phyloP scores from a whole-genome alignment of 495 filamentous ascomycete species.

The Letharia lupina region DNA sequence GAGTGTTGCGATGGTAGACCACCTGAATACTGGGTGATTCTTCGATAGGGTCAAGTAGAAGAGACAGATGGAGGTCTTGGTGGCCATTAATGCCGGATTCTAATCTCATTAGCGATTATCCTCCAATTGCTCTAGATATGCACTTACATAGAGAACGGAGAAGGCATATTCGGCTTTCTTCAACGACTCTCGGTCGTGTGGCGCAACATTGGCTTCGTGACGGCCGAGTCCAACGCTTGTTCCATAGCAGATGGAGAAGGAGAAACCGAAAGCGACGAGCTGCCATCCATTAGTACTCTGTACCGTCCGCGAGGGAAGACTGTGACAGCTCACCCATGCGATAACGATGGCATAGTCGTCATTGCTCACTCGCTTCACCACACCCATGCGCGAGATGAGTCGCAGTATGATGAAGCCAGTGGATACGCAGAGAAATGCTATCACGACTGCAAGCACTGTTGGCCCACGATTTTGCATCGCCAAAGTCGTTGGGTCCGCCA shows the following conservation, averaged over 20 bases:
- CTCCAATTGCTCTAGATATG: background rate
- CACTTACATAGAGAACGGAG: constrained; percentile 71
- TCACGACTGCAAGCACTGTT: constrained; percentile 66
- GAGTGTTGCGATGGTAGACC: constrained; percentile 61
- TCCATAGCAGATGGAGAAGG: constrained; percentile 67
- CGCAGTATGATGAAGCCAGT: constrained; percentile 64
- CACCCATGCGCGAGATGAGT: constrained; percentile 60
- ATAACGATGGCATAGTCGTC: constrained; percentile 82
- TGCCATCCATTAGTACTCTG: constrained; percentile 25
- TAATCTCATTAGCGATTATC: constrained; percentile 32
- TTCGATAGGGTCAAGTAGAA: constrained; percentile 78
- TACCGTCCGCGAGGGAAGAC: background rate
- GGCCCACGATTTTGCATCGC: constrained; percentile 49
- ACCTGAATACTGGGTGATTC: constrained; percentile 62
- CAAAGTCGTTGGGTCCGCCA: constrained; percentile 10
- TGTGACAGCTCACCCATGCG: constrained; percentile 56
- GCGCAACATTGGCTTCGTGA: constrained; percentile 57
- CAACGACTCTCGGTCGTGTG: constrained; percentile 39
- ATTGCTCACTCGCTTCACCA: constrained; percentile 58
- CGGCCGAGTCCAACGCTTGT: constrained; percentile 63
- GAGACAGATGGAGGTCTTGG: constrained; percentile 85
- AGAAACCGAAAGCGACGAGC: constrained; percentile 66
- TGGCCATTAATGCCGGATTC: constrained; percentile 82
- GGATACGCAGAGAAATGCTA: constrained; percentile 56
- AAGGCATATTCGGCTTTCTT: constrained; percentile 70